Base-by-base conservation (phyloP, 1,139 yeast species). In the Scheffersomyces stambukii region DNA sequence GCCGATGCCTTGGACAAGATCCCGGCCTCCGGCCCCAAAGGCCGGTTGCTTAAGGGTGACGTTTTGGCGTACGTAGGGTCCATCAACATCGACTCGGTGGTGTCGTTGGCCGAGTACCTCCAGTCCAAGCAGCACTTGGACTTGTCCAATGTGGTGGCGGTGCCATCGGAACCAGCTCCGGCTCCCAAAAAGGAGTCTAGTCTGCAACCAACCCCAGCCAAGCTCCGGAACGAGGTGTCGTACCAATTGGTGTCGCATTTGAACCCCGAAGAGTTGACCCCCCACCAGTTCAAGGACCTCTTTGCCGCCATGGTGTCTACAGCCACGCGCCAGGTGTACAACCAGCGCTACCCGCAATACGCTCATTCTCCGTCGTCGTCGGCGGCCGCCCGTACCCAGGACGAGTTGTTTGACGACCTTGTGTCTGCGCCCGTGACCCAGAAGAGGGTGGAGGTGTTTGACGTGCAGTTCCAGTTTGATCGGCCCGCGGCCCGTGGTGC, bases 21-120 rank as follows among this genome's bases (percentile, higher is more conserved):
- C 43, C 67, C 74, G 19, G 94, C 96, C 6, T 71, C 95, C 1
- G 98, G 97, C 9, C 94, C 95, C 20, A 70, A 77, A 36, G 97
- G 96, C 12, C 74, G 95, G 48, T 54, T 91, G 28, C 67, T 88
- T 42, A 84, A 83, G 61, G 97, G 97, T 38, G 98, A 91, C 53
- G 86, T 89, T 2, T 70, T 89, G 42, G 93, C 95, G 1, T 78
- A 75, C 50, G 54, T 89, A 33, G 96, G 97, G 16, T 55, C 72
- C 38, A 83, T 89, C 35, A 56, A 82, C 10, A 21, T 24, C 20
- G 76, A 71, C 6, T 60, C 78, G 8, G 75, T 80, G 16, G 52
- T 57, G 13, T 52, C 59, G 14, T 64, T 89, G 33, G 64, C 84
- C 7, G 59, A 72, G 23, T 79, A 65, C 48, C 59, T 89, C 43